Evolutionary conservation across 1,284 basidiomycete genomes (phyloP), one percentile per base, ranked within the genome.

Genomic region (Leccinum insolens): DNA sequence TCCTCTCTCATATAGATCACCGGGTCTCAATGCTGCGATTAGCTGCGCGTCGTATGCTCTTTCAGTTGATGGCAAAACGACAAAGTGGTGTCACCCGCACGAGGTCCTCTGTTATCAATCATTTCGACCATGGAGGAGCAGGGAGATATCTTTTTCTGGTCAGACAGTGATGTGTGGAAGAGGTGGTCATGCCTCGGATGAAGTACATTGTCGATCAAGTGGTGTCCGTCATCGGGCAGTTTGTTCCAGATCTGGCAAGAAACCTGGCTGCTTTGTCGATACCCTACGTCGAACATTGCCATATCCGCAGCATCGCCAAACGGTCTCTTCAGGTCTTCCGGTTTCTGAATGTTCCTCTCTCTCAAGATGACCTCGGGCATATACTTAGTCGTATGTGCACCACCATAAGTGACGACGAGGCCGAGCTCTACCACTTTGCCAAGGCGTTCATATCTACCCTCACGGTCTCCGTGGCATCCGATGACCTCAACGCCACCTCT

Each of bases 241-340:
- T 94, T 15, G 87, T 89, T 67, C 88, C 91, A 3, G 82, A 84
- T 14, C 78, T 97, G 49, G 83, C 88, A 34, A 25, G 22, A 37
- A 84, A 88, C 63, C 96, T 96, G 91, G 95, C 94, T 7, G 88
- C 89, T 6, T 75, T 95, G 37, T 93, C 95, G 3, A 82, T 98
- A 68, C 81, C 85, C 41, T 98, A 96, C 92, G 93, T 95, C 2
- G 95, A 95, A 3, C 86, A 91, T 1, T 96, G 94, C 73, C 92
- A 95, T 4, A 94, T 96, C 69, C 88, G 95, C 52, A 90, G 91
- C 63, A 89, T 92, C 37, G 95, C 96, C 1, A 95, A 94, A 80
- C 88, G 95, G 39, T 97, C 96, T 3, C 84, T 98, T 71, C 95
- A 98, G 77, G 84, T 95, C n/a, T 95, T 95, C 80, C 89, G 95